Evolutionary conservation across 1,284 basidiomycete species (phyloP), one percentile per base, ranked within the genome.

Genomic region (Austropuccinia psidii): DNA sequence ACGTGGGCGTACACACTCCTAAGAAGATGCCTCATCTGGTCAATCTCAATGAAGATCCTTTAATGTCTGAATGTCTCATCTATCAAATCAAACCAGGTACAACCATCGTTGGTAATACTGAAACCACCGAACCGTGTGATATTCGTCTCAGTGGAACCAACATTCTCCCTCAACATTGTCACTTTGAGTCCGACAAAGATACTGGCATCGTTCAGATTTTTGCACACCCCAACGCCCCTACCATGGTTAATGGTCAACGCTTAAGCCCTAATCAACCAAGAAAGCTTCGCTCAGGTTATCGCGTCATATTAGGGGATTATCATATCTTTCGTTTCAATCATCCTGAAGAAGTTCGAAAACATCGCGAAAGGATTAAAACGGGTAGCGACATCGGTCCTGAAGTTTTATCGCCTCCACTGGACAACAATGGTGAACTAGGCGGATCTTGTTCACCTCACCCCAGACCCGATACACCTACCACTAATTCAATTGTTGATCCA

Each of bases 261-360:
- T 85, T 93, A 15, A 80, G 85, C 6, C 85, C 89, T 1, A 54
- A 64, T 29, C 47, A 74, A 39, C 60, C 79, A 65, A 91, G 89
- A 80, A 90, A 90, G 81, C 85, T 96, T 54, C 87, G 89, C 24
- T 94, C 93, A 61, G 95, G 95, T 31, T 98, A 89, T 81, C 90
- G 95, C 52, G 93, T 98, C 78, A 98, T 98, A 80, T 85, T 98
- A 64, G 94, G 95, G 68, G 94, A 98, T 78, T 89, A 94, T 76
- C 96, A 98, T 82, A 93, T 98, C 72, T 98, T 98, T 82, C 87
- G 95, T 19, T 98, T 97, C 83, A 98, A 96, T 79, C 90, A 94
- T 78, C 93, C 93, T 0, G 92, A 93, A 79, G 90, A 94, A 78
- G 94, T 95, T 65, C 88, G 93, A 75, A 93, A 91, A 77, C 89